Conservation (phyloP, 441 rosid genomes). For the Pelargonium cotyledonis region DNA sequence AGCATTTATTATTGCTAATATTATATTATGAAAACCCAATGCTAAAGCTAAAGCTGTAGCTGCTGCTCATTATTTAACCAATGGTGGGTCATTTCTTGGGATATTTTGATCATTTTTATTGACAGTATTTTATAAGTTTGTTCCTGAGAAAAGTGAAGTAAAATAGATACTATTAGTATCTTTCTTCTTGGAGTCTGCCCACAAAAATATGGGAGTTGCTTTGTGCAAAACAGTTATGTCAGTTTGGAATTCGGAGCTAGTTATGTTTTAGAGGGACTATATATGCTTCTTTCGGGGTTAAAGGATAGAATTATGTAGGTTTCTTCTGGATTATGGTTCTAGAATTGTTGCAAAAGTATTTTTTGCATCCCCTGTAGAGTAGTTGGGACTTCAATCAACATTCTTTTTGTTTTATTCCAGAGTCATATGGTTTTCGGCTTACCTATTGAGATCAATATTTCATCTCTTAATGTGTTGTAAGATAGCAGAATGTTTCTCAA, state of each 20-base stretch:
- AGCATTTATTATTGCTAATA: not conserved
- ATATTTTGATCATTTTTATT: not conserved
- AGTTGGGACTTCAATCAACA: not conserved
- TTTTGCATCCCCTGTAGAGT: not conserved
- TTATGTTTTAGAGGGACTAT: constrained; percentile 2
- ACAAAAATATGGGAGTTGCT: not conserved
- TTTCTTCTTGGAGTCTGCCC: not conserved
- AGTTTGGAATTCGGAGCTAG: not conserved
- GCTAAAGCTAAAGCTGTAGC: not conserved
- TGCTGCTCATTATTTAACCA: not conserved
- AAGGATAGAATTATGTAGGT: constrained; percentile 14
- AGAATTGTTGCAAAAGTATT: constrained; percentile 5
- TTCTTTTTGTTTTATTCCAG: not conserved
- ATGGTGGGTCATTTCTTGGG: constrained; percentile 4
- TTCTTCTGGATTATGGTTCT: constrained; percentile 3
- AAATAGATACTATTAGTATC: not conserved
- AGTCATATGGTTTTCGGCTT: too few relatives aligned
- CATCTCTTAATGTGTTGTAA: too few relatives aligned
- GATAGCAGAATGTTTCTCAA: too few relatives aligned
- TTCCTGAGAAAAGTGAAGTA: too few relatives aligned
- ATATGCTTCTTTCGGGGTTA: constrained; percentile 23
- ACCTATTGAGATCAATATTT: too few relatives aligned
- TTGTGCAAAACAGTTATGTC: not conserved
- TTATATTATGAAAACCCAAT: not conserved
- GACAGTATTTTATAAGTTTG: too few relatives aligned